Evolutionary conservation across 75 land plant genomes (phyloP).

Genomic region (Isoetes taiwanensis): DNA sequence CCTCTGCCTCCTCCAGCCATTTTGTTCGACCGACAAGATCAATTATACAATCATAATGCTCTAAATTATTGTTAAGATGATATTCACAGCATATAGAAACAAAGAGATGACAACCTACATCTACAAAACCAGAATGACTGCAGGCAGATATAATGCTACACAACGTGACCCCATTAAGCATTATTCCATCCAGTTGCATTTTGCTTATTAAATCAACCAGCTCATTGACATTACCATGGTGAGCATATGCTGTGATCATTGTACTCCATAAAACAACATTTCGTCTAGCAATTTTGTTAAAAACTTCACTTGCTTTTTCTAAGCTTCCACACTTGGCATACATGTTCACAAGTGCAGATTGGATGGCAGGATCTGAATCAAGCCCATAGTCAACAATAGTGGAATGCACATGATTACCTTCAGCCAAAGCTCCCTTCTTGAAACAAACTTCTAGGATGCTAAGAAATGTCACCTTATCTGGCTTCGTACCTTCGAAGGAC

Average conservation of each 20-base stretch:
- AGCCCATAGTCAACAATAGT: background rate
- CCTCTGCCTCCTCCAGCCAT: background rate
- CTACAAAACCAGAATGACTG: background rate
- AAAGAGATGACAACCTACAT: background rate
- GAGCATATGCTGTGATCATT: conserved; percentile 1
- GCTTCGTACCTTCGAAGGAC: background rate
- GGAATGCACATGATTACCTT: background rate
- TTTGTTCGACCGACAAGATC: background rate
- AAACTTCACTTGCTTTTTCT: background rate
- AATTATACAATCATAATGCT: background rate
- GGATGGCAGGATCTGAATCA: background rate
- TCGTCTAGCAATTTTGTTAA: background rate
- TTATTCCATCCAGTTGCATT: background rate
- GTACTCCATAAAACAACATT: background rate
- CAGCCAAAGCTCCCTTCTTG: background rate
- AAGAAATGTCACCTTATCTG: background rate
- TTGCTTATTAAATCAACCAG: background rate
- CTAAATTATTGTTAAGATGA: background rate
- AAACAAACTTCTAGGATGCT: background rate
- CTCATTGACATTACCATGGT: background rate
- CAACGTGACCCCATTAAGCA: background rate
- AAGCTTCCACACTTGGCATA: background rate
- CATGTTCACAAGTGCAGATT: background rate
- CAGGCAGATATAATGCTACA: background rate
- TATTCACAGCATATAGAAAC: background rate